Base-by-base conservation (phyloP, 2,329 filamentous ascomycete species). In the Dothidotthia symphoricarpi region DNA sequence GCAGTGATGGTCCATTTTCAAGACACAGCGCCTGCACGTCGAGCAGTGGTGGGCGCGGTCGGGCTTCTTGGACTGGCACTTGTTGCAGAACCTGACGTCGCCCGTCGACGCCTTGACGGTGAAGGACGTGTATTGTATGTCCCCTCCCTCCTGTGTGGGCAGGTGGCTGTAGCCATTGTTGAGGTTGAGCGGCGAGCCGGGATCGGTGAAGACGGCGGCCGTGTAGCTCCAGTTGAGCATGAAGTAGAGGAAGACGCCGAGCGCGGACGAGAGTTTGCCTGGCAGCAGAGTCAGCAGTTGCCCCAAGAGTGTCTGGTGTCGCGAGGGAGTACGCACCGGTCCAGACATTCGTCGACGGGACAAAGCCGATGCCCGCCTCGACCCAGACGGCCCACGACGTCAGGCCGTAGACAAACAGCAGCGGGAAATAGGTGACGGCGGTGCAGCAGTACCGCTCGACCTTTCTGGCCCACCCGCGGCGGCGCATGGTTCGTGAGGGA, bases 1-100 rank as follows among this genome's bases (percentile, higher is more conserved):
- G 66, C 93, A 98, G 71, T 98, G 93, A 67, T 98, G 93, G 64
- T 98, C 93, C 93, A 98, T 98, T 75, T 98, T 98, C 66, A 98
- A 76, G 16, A 98, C 90, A 66, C 93, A 98, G 59, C 86, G 85
- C 53, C 85, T 82, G 70, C 93, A 98, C 3, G 89, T 94, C 9
- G 88, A 95, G 76, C 93, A 98, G 73, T 98, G 93, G 68, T 98
- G 93, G 22, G 91, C 83, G 45, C 93, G 87, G 70, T 98, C 93
- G 28, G 93, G 93, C 72, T 98, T 98, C 47, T 86, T 81, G 35
- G 84, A 84, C 71, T 94, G 87, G 68, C 93, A 98, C 71, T 98
- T 98, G 72, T 97, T 97, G 77, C 93, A 98, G 73, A 85, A 97
- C 38, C 93, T 81, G 35, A 86, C 71, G 57, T 86, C 86, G 55